Evolutionary conservation across 768 basidiomycete species (phyloP).

Genomic region (Hypholoma sublateritium): DNA sequence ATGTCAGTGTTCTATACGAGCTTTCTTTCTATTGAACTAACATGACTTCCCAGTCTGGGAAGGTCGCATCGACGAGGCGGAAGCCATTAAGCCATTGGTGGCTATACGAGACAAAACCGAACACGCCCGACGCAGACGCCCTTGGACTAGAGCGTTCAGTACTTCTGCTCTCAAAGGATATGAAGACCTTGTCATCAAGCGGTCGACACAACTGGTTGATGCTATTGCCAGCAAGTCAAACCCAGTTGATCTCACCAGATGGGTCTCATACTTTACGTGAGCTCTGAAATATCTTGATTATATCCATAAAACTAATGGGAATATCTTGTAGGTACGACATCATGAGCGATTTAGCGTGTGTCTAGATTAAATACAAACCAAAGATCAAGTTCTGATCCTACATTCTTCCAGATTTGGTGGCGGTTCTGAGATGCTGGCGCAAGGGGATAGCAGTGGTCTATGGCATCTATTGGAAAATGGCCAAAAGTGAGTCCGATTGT

Average conservation of each 20-base stretch:
- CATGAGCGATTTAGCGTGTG: slow-evolving; percentile 38
- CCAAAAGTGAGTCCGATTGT: slow-evolving; percentile 21
- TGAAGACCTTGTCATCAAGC: slow-evolving; percentile 33
- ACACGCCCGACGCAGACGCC: slow-evolving; percentile 43
- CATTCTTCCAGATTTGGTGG: slow-evolving; percentile 27
- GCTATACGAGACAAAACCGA: slow-evolving; percentile 38
- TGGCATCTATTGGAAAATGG: slow-evolving; percentile 28
- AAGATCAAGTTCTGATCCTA: not conserved
- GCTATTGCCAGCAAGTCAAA: slow-evolving; percentile 26
- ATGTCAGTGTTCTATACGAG: slow-evolving; percentile 34
- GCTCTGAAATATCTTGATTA: not conserved
- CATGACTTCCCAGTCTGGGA: slow-evolving; percentile 44
- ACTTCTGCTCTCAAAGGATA: slow-evolving; percentile 46
- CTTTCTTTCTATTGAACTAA: not conserved
- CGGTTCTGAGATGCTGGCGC: slow-evolving; percentile 28
- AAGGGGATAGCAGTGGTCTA: slow-evolving; percentile 25
- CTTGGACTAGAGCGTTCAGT: slow-evolving; percentile 53
- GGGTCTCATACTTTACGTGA: slow-evolving; percentile 36
- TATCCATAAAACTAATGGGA: not conserved
- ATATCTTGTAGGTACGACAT: slow-evolving; percentile 31
- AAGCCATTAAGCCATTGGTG: slow-evolving; percentile 33
- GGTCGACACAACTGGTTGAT: slow-evolving; percentile 42
- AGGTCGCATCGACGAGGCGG: slow-evolving; percentile 42
- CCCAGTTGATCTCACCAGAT: slow-evolving; percentile 33
- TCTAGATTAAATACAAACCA: not conserved